Percentiles rank a stretch among this genome's conserved stretches.
Conservation (phyloP, 805 yeast species). For the Isabelozyma heimii region DNA sequence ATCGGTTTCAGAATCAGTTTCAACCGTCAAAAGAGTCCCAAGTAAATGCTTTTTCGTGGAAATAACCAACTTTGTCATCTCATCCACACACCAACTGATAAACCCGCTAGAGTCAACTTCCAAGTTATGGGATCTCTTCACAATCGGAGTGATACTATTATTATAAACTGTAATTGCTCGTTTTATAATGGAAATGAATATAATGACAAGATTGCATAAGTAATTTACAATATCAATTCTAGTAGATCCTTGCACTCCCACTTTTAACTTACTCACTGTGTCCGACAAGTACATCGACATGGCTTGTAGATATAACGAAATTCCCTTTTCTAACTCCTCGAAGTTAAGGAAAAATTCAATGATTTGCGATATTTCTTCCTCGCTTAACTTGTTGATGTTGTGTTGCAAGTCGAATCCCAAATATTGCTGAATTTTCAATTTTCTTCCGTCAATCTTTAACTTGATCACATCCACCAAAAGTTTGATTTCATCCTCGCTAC, state of each 20-base stretch:
- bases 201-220: slow-evolving; percentile 37
- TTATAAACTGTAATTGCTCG: slow-evolving; percentile 56
- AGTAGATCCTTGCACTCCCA: slow-evolving; percentile 42
- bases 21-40: slow-evolving; percentile 54
- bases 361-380: slow-evolving; percentile 29
- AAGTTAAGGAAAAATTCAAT: slow-evolving; percentile 35
- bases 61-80: slow-evolving; percentile 56
- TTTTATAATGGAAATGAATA: slow-evolving; percentile 43
- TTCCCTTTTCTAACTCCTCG: slow-evolving; percentile 34
- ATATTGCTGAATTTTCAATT: slow-evolving; percentile 33
- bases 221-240: slow-evolving; percentile 41
- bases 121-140: slow-evolving; percentile 22
- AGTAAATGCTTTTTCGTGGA: slow-evolving; percentile 65
- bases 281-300: slow-evolving; percentile 27
- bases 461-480: slow-evolving; percentile 40
- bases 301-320: slow-evolving; percentile 31
- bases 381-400: slow-evolving; percentile 27
- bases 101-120: slow-evolving; percentile 51
- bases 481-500: slow-evolving; percentile 18
- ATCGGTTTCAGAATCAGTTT: slow-evolving; percentile 23
- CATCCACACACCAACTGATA: slow-evolving; percentile 74
- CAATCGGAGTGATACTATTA: slow-evolving; percentile 44
- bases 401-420: slow-evolving; percentile 37
- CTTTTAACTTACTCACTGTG: slow-evolving; percentile 32
- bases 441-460: slow-evolving; percentile 37